Evolutionary conservation across 2,329 filamentous ascomycete species (phyloP), one percentile per base, ranked within the genome.

Genomic region (Ophiosphaerella herpotricha): DNA sequence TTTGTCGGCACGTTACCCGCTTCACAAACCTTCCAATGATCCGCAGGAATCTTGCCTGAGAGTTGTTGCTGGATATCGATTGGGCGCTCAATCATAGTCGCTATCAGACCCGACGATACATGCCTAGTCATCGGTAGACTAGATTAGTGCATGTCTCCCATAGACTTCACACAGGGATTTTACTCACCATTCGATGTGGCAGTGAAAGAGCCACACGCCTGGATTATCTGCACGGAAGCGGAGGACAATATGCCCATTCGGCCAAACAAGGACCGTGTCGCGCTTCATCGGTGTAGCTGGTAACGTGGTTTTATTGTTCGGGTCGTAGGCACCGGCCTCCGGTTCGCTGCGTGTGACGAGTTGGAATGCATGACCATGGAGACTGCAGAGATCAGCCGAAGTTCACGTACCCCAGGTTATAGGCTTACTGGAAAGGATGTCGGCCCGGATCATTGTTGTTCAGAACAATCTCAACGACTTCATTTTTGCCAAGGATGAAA

Each of bases 381-480:
- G 73, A 71, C 89, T 85, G 76, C 87, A 86, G 0, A 85, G 23
- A 40, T 40, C 26, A 29, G 26, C 26, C 11, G 2, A 8, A 29
- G 34, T n/a, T n/a, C 7, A 11, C 34, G 16, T 21, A 14, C 9
- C 16, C 2, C 34, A 11, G 34, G 9, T 18, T 29, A 5, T 11
- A 29, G 16, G 16, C 34, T 14, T 36, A n/a, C 16, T 36, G 34
- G 34, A 36, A 14, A 12, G 23, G 90, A 64, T 85, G 82, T 45
- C 70, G 85, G 36, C 89, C 79, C 77, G 52, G 80, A 60, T 93
- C 89, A 38, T 84, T 78, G 65, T 91, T 93, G 77, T 91, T 90
- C n/a, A 93, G 76, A 14, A 91, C 74, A 43, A 93, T 80, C 66
- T 92, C 85, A 24, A 92, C 82, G n/a, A 90, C 78, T 26, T 84